Percentiles rank a stretch among this genome's conserved stretches.
Evolutionary conservation across 306 rosid genomes (phyloP).

Genomic region (Carpinus fangiana): DNA sequence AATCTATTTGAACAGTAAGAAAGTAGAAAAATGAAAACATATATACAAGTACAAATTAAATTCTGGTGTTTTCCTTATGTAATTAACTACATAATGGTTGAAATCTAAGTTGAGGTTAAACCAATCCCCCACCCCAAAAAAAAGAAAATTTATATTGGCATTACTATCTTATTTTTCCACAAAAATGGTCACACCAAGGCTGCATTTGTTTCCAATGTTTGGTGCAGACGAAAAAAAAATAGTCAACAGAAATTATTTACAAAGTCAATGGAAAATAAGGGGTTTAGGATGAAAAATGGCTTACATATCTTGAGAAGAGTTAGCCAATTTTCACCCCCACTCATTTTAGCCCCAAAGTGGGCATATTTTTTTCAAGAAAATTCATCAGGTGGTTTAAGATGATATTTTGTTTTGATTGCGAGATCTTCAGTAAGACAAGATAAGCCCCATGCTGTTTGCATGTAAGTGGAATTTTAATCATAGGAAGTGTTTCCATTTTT

Average conservation of each 20-base stretch:
- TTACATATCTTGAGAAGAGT: no score
- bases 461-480: background rate
- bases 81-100: background rate
- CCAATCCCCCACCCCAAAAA: background rate
- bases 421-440: background rate
- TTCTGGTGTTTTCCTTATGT: background rate
- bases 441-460: background rate
- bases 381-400: no score
- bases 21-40: background rate
- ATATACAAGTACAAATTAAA: background rate
- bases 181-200: no score
- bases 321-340: no score
- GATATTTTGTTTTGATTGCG: background rate
- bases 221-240: no score
- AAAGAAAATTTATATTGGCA: background rate
- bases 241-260: no score
- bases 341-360: no score
- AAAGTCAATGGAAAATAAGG: no score
- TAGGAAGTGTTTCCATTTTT: background rate
- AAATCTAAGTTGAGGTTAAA: background rate
- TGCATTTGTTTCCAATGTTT: no score
- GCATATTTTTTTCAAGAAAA: no score
- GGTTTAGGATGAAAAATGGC: no score
- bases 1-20: background rate
- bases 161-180: background rate